phyloP scores from a whole-genome alignment of 345 rosid genomes.

The Eucalyptus pumila region DNA sequence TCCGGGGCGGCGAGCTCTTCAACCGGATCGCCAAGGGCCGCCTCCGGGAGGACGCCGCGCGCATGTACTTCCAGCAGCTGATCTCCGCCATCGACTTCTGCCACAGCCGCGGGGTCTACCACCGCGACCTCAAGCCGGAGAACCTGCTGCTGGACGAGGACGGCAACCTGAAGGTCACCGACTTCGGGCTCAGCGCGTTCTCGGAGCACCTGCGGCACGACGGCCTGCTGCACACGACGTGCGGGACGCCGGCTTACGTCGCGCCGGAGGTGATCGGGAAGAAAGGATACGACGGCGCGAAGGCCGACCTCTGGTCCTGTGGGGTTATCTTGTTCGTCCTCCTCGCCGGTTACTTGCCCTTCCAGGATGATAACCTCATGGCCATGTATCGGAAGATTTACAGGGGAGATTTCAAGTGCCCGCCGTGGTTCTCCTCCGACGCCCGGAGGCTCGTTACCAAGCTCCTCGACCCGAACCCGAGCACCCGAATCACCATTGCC shows the following conservation, averaged over 20 bases:
- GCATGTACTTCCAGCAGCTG: slow-evolving; percentile 71
- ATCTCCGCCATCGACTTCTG: slow-evolving; percentile 87
- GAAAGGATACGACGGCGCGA: slow-evolving; percentile 87
- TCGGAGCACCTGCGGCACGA: slow-evolving; percentile 70
- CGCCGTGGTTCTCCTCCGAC: slow-evolving; percentile 80
- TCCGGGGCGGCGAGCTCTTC: slow-evolving; percentile 83
- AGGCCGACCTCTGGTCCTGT: slow-evolving; percentile 92
- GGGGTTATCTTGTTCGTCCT: slow-evolving; percentile 86
- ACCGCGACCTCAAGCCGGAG: slow-evolving; percentile 86
- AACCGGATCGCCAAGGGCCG: slow-evolving; percentile 55
- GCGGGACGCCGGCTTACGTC: slow-evolving; percentile 91
- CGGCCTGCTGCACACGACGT: slow-evolving; percentile 70
- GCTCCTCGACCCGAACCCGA: slow-evolving; percentile 88
- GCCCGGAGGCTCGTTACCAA: slow-evolving; percentile 57
- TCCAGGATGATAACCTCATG: slow-evolving; percentile 72
- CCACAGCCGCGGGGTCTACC: slow-evolving; percentile 88
- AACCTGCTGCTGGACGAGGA: slow-evolving; percentile 69
- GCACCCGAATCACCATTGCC: slow-evolving; percentile 27
- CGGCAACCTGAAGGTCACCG: slow-evolving; percentile 73
- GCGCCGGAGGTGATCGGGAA: slow-evolving; percentile 84
- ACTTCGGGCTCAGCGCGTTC: slow-evolving; percentile 81
- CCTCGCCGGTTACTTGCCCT: slow-evolving; percentile 81
- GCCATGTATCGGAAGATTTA: slow-evolving; percentile 79
- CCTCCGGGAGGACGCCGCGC: slow-evolving; percentile 56
- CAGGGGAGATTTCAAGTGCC: slow-evolving; percentile 85